Conservation (phyloP, 768 basidiomycete species). For the Suillus americanus region DNA sequence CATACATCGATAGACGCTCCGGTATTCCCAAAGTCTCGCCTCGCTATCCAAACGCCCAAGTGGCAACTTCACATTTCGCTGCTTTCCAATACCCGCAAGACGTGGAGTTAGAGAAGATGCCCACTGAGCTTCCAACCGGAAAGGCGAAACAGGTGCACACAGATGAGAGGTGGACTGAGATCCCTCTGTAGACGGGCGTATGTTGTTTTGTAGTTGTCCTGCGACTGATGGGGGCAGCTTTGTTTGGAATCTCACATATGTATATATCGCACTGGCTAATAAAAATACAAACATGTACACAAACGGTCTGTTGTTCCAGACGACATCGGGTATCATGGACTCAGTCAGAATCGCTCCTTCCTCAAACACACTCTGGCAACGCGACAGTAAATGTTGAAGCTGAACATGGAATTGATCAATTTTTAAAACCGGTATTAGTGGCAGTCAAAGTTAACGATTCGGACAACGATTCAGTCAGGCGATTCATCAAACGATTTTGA, state of each 20-base stretch:
- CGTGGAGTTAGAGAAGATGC: conserved; percentile 11
- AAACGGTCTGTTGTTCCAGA: neutral
- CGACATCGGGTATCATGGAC: neutral
- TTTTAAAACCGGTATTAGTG: too few species aligned
- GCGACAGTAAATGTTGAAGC: too few species aligned
- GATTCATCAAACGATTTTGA: too few species aligned
- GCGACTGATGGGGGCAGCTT: neutral
- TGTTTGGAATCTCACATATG: conserved; percentile 6
- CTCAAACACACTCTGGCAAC: too few species aligned
- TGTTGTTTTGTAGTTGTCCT: neutral
- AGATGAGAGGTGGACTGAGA: conserved; percentile 19
- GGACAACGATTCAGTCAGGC: too few species aligned
- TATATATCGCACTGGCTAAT: neutral
- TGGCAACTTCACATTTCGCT: conserved; percentile 26
- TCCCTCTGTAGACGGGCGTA: conserved; percentile 9
- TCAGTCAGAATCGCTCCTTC: too few species aligned
- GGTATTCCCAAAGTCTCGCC: conserved; percentile 22
- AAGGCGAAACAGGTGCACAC: conserved; percentile 4
- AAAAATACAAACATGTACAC: neutral
- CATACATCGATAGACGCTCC: conserved; percentile 30
- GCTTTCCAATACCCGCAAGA: conserved; percentile 23
- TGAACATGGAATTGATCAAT: too few species aligned
- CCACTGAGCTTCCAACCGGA: conserved; percentile 13
- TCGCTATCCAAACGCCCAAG: conserved; percentile 25
- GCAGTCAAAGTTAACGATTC: too few species aligned